Conservation (phyloP, 768 basidiomycete species). For the Suillus tomentosus region DNA sequence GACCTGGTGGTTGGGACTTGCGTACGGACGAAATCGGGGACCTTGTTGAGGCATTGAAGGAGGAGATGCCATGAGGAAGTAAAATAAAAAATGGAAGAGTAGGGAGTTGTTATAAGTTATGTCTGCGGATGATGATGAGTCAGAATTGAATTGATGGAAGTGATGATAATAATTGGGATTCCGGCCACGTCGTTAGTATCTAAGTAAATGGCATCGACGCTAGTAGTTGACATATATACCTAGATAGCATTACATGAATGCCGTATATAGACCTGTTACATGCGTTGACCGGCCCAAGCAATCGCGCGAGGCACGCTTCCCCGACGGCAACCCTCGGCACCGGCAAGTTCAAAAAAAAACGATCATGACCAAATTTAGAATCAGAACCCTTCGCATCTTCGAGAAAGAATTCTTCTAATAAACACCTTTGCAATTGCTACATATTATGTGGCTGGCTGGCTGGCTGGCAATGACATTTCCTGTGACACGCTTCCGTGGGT, state of each 20-base stretch:
- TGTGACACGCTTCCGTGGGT: no score
- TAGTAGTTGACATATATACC: slow-evolving; percentile 16
- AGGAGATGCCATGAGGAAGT: slow-evolving; percentile 26
- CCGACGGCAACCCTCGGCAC: slow-evolving; percentile 41
- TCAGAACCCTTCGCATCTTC: slow-evolving; percentile 33
- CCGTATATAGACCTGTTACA: slow-evolving; percentile 45
- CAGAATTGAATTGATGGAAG: slow-evolving; percentile 29
- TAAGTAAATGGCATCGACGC: slow-evolving; percentile 22
- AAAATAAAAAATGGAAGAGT: slow-evolving; percentile 5
- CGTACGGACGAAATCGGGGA: slow-evolving; percentile 63
- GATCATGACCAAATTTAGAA: slow-evolving; percentile 40
- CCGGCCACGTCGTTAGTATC: slow-evolving; percentile 38
- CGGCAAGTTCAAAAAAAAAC: slow-evolving; percentile 43
- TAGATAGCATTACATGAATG: slow-evolving; percentile 30
- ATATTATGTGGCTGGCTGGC: no score
- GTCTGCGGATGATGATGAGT: slow-evolving; percentile 18
- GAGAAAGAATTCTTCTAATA: slow-evolving; percentile 11
- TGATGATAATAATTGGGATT: slow-evolving; percentile 11
- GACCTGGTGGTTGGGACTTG: slow-evolving; percentile 77
- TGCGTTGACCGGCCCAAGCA: slow-evolving; percentile 46
- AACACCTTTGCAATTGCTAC: no score
- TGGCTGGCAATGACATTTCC: no score
- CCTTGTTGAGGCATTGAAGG: slow-evolving; percentile 27
- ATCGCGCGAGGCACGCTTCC: slow-evolving; percentile 31
- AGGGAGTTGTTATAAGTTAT: slow-evolving; percentile 25